Evolutionary conservation across 2,329 filamentous ascomycete species (phyloP).

Genomic region (Trichoderma atrobrunneum): DNA sequence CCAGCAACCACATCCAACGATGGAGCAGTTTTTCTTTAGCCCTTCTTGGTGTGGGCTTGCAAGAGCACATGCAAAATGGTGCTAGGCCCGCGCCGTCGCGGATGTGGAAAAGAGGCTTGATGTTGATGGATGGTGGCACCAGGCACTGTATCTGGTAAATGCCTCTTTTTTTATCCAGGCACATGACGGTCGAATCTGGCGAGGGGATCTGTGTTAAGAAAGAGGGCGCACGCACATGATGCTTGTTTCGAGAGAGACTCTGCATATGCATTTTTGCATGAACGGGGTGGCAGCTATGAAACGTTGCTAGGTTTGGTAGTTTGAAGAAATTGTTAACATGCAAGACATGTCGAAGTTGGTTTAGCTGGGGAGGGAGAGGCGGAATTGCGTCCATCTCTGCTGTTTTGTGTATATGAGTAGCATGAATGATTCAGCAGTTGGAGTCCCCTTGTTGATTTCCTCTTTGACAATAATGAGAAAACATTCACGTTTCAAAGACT

Average conservation of each 20-base stretch:
- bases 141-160: background rate
- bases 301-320: background rate
- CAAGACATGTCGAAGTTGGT: background rate
- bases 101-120: background rate
- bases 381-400: background rate
- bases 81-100: constrained; percentile 17
- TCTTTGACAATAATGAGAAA: background rate
- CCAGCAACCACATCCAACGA: background rate
- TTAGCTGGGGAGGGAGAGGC: background rate
- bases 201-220: background rate
- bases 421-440: background rate
- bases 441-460: background rate
- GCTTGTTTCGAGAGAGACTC: background rate
- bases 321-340: background rate
- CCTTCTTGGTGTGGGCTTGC: background rate
- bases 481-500: background rate
- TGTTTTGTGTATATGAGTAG: background rate
- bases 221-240: background rate
- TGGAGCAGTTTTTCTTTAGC: background rate
- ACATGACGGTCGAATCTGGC: background rate
- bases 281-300: background rate
- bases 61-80: background rate
- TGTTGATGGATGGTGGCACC: background rate
- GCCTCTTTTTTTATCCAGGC: background rate
- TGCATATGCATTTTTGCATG: background rate